phyloP scores from a whole-genome alignment of 2,329 filamentous ascomycete genomes.

The Penicillium hesseltinei region DNA sequence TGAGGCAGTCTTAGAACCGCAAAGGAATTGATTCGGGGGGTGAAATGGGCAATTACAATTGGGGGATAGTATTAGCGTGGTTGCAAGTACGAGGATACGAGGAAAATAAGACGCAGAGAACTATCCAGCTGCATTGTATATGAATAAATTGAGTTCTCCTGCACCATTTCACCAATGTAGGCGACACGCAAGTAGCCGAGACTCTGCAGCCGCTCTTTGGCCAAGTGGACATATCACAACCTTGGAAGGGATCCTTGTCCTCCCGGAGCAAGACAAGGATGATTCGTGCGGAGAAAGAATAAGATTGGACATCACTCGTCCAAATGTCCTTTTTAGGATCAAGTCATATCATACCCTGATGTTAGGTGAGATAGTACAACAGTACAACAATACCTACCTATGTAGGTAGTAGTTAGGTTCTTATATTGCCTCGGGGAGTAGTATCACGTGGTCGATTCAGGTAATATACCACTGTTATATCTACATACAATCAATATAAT shows the following conservation, averaged over 20 bases:
- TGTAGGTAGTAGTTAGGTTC: background rate
- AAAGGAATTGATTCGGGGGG: background rate
- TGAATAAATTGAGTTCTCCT: conserved; percentile 3
- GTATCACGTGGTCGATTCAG: background rate
- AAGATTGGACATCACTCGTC: background rate
- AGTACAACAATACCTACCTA: no score
- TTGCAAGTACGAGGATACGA: background rate
- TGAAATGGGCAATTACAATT: background rate
- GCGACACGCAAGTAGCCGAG: background rate
- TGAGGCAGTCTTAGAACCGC: background rate
- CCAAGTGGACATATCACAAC: background rate
- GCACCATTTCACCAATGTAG: background rate
- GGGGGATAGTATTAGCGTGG: background rate
- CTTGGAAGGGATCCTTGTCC: background rate
- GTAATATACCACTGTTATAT: no score
- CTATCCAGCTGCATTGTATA: background rate
- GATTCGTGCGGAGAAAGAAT: background rate
- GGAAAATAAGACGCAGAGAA: background rate
- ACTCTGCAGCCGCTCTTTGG: background rate
- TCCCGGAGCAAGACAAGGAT: background rate
- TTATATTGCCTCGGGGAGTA: background rate
- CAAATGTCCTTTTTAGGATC: background rate
- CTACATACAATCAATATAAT: no score
- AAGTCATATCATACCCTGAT: background rate
- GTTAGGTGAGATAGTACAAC: background rate